phyloP scores from a whole-genome alignment of 441 rosid genomes.

The Kokia cookei region DNA sequence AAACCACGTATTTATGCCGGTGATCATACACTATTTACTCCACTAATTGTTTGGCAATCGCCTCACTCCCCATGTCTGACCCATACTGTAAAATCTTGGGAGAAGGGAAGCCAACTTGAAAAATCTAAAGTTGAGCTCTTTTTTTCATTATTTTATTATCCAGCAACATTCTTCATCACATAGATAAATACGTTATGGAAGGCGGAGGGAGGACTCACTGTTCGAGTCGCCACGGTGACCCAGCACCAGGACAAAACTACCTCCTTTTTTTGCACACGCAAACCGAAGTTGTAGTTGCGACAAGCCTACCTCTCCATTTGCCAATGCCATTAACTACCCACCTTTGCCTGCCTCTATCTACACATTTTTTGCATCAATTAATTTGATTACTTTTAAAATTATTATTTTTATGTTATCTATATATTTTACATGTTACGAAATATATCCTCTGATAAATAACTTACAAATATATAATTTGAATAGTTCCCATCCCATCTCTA shows the following conservation, averaged over 20 bases:
- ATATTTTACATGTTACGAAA: no score
- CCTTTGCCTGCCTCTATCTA: no score
- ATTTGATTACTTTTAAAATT: no score
- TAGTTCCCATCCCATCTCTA: no score
- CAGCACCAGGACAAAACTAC: conserved; percentile 10
- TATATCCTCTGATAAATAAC: no score
- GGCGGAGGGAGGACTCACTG: not conserved
- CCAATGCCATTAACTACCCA: not conserved
- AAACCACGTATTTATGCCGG: not conserved
- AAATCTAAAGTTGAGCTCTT: conserved; percentile 6
- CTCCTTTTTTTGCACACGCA: conserved; percentile 3
- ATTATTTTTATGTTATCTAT: no score
- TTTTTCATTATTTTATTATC: not conserved
- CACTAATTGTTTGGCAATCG: not conserved
- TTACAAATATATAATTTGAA: no score
- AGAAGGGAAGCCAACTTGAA: conserved; percentile 12
- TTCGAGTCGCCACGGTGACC: conserved; percentile 25
- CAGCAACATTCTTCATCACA: conserved; percentile 34
- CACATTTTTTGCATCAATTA: no score
- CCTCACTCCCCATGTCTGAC: not conserved
- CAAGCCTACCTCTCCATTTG: not conserved
- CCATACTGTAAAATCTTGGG: conserved; percentile 9
- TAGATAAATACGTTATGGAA: not conserved
- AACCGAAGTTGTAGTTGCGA: not conserved
- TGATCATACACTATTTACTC: not conserved